phyloP scores from a whole-genome alignment of 2,329 filamentous ascomycete genomes.

The Huntiella bhutanensis region DNA sequence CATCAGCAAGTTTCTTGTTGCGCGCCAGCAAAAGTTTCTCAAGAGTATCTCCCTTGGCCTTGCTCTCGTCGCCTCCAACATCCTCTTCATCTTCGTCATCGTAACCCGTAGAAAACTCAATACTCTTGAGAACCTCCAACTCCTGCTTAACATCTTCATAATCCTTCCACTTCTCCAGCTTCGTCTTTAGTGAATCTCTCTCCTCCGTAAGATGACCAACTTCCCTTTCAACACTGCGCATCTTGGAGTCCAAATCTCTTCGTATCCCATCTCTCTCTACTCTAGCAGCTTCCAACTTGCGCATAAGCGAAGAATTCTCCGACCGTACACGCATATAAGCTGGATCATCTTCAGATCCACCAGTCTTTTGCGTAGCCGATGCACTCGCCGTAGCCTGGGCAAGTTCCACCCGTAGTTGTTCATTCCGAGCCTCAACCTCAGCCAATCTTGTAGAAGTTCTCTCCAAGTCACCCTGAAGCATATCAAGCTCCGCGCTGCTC shows the following conservation, averaged over 20 bases:
- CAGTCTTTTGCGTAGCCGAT: slow-evolving; percentile 39
- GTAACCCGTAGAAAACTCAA: slow-evolving; percentile 84
- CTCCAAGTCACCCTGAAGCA: slow-evolving; percentile 80
- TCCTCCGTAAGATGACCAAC: slow-evolving; percentile 57
- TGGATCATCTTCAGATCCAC: slow-evolving; percentile 69
- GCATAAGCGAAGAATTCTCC: slow-evolving; percentile 80
- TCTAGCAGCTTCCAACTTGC: slow-evolving; percentile 66
- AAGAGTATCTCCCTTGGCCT: slow-evolving; percentile 54
- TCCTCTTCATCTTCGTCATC: slow-evolving; percentile 36
- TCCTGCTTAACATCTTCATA: slow-evolving; percentile 96
- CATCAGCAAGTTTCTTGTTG: slow-evolving; percentile 92
- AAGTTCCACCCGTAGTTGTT: slow-evolving; percentile 76
- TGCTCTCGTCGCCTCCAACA: slow-evolving; percentile 20
- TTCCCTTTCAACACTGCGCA: slow-evolving; percentile 66
- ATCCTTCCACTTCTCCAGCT: slow-evolving; percentile 76
- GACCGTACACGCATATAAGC: slow-evolving; percentile 72
- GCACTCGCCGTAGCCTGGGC: slow-evolving; percentile 59
- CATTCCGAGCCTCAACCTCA: slow-evolving; percentile 84
- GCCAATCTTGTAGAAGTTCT: slow-evolving; percentile 71
- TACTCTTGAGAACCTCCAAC: slow-evolving; percentile 89
- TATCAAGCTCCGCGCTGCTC: slow-evolving; percentile 77
- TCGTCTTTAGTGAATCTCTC: slow-evolving; percentile 58
- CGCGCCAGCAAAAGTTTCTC: slow-evolving; percentile 81
- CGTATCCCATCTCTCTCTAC: slow-evolving; percentile 71
- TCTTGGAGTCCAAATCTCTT: slow-evolving; percentile 53